These are phyloP conservation scores for Globisporangium irregulare DNA, from an alignment of 352 stramenopile species.

Conservation along the genomic window DNA sequence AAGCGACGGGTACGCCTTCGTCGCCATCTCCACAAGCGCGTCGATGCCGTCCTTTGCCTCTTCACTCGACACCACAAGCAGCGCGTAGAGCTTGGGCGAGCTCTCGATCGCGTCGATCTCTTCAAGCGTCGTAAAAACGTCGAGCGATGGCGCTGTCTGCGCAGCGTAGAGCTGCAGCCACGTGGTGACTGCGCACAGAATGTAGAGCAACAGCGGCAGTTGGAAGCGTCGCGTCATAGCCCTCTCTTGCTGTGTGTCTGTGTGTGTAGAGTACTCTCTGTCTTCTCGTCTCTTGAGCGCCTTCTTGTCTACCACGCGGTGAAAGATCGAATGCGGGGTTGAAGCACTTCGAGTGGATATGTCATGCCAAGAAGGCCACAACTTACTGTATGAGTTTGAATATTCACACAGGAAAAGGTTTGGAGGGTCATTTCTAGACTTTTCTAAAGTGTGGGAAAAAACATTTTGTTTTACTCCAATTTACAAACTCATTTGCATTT, in stretches of 20 bases:
- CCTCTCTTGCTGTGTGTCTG: too few relatives aligned
- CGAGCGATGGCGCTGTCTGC: background rate
- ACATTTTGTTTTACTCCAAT: too few relatives aligned
- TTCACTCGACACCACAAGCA: slow-evolving; percentile 16
- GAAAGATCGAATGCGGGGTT: slow-evolving; percentile 8
- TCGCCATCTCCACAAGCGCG: slow-evolving; percentile 32
- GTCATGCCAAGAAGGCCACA: too few relatives aligned
- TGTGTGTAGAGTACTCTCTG: too few relatives aligned
- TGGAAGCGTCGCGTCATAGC: background rate
- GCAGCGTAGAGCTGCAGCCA: slow-evolving; percentile 1
- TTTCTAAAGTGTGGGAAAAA: background rate
- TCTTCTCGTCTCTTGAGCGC: background rate
- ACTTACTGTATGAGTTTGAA: too few relatives aligned
- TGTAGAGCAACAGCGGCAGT: background rate
- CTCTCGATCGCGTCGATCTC: slow-evolving; percentile 14
- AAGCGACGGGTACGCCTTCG: slow-evolving; percentile 36
- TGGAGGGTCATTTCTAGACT: background rate
- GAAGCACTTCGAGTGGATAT: background rate
- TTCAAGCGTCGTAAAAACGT: slow-evolving; percentile 8
- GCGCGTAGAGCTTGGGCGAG: slow-evolving; percentile 11
- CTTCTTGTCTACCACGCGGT: background rate
- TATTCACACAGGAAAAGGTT: too few relatives aligned
- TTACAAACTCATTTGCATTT: too few relatives aligned
- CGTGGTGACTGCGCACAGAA: background rate
- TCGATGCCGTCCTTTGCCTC: slow-evolving; percentile 19